Conservation (phyloP, 2,329 filamentous ascomycete genomes). For the Fusarium sp. region DNA sequence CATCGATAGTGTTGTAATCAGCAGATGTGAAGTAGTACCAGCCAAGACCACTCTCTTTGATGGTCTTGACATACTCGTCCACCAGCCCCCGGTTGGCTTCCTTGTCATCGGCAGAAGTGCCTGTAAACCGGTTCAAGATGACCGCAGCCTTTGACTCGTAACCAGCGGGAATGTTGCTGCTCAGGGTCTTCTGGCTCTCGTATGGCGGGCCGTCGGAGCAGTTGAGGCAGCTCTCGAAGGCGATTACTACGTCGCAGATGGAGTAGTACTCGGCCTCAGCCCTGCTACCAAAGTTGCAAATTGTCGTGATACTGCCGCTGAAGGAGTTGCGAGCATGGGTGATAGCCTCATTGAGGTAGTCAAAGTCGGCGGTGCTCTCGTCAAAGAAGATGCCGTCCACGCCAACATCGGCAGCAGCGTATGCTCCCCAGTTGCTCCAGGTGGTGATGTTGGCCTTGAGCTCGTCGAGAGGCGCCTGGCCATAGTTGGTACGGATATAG, state of each 20-base stretch:
- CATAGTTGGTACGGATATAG: constrained; percentile 40
- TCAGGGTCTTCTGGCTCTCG: constrained; percentile 24
- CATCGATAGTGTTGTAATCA: constrained; percentile 5
- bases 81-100: constrained; percentile 1
- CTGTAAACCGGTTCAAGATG: constrained; percentile 35
- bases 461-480: constrained; percentile 23
- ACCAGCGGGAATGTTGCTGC: constrained; percentile 24
- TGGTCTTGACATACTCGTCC: constrained; percentile 4
- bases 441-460: constrained; percentile 38
- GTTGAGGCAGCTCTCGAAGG: constrained; percentile 43
- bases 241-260: constrained; percentile 42
- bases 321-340: constrained; percentile 18
- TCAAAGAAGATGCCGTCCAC: constrained; percentile 43
- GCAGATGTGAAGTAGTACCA: constrained; percentile 17
- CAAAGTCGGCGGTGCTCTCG: constrained; percentile 22
- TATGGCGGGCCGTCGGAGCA: constrained; percentile 27
- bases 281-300: constrained; percentile 42
- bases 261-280: constrained; percentile 27
- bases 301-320: constrained; percentile 13
- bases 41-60: background rate
- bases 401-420: constrained; percentile 19
- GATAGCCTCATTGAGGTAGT: constrained; percentile 34
- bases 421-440: constrained; percentile 32
- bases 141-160: constrained; percentile 17
- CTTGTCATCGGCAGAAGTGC: constrained; percentile 16